These are phyloP conservation scores for Alternaria sp. DNA, from an alignment of 2,329 filamentous ascomycete genomes.

Conservation along the genomic window DNA sequence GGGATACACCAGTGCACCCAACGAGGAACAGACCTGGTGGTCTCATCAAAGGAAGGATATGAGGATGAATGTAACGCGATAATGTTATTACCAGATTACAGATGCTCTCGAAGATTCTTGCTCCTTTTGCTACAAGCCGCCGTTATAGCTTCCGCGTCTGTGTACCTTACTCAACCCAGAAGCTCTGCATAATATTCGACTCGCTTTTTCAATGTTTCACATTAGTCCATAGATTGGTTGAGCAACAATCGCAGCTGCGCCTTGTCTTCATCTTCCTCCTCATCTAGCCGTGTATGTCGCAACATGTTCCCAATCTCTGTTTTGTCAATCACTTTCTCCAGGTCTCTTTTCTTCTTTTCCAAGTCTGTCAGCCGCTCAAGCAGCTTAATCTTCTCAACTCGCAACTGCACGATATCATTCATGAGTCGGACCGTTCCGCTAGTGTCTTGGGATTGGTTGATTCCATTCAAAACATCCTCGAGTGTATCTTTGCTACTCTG, in stretches of 20 bases:
- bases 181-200: not conserved
- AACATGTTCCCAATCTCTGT: not conserved
- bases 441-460: not conserved
- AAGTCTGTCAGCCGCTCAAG: not conserved
- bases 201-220: not conserved
- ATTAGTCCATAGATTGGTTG: not conserved
- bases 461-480: not conserved
- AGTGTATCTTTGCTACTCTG: not conserved
- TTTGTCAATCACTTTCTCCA: not conserved
- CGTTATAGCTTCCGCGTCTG: not conserved
- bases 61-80: not conserved
- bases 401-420: not conserved
- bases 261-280: not conserved
- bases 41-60: not conserved
- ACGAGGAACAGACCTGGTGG: not conserved
- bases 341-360: not conserved
- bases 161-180: not conserved
- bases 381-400: not conserved
- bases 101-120: not conserved
- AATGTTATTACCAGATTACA: not conserved
- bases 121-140: not conserved
- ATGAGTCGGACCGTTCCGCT: not conserved
- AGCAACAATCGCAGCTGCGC: not conserved
- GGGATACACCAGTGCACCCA: constrained; percentile 53
- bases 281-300: not conserved